Conservation (phyloP, 2,329 filamentous ascomycete genomes). For the Colletotrichum noveboracense region DNA sequence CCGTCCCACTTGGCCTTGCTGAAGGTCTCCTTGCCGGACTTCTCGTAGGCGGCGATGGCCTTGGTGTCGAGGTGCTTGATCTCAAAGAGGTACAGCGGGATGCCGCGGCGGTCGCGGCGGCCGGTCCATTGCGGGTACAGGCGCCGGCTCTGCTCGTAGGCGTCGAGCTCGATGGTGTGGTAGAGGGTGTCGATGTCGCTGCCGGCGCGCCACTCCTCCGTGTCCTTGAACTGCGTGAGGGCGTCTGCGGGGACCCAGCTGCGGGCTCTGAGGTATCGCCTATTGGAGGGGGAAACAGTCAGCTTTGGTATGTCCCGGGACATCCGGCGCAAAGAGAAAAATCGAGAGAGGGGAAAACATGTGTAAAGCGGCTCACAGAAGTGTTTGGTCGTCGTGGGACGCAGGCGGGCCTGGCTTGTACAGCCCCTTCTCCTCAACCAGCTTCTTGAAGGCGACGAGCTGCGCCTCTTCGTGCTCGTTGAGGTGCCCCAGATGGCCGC, state of each 20-base stretch:
- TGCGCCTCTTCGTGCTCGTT: slow-evolving; percentile 70
- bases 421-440: slow-evolving; percentile 68
- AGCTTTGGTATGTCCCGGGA: not conserved
- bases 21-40: slow-evolving; percentile 59
- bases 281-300: slow-evolving; percentile 39
- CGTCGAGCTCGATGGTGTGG: slow-evolving; percentile 82
- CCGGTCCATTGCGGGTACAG: slow-evolving; percentile 97
- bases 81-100: slow-evolving; percentile 91
- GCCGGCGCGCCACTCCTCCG: slow-evolving; percentile 83
- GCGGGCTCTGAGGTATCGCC: slow-evolving; percentile 85
- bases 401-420: slow-evolving; percentile 62
- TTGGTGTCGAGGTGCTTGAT: slow-evolving; percentile 84
- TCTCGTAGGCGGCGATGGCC: slow-evolving; percentile 80
- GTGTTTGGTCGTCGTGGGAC: slow-evolving; percentile 75
- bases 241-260: slow-evolving; percentile 82
- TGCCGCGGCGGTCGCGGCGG: slow-evolving; percentile 85
- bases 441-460: slow-evolving; percentile 73
- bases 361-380: slow-evolving; percentile 63
- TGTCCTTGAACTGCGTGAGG: slow-evolving; percentile 83
- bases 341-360: not conserved
- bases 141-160: slow-evolving; percentile 80
- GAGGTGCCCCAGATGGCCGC: slow-evolving; percentile 83
- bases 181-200: slow-evolving; percentile 83
- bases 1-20: slow-evolving; percentile 68
- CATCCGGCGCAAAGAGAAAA: not conserved